Conservation (phyloP, 495 filamentous ascomycete species). For the Corynascus novoguineensis region DNA sequence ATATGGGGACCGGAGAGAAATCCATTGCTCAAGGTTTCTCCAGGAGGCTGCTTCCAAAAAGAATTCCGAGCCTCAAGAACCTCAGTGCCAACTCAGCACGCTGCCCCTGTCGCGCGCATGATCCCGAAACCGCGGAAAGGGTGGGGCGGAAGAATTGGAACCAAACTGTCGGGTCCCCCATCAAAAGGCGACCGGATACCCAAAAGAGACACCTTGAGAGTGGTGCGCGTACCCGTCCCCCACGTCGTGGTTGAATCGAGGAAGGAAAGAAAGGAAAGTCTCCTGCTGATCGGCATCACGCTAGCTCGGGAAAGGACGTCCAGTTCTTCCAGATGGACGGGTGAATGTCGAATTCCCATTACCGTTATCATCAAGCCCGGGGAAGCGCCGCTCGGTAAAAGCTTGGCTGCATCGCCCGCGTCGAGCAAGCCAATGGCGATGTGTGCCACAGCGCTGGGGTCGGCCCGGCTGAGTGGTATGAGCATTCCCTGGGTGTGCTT, state of each 20-base stretch:
- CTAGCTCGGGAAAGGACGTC: too few species aligned
- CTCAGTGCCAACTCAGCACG: neutral
- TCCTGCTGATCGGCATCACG: too few species aligned
- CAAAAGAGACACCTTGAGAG: too few species aligned
- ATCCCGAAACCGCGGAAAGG: neutral
- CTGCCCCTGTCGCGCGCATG: neutral
- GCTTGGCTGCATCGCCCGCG: too few species aligned
- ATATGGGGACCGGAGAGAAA: neutral
- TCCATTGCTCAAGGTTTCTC: too few species aligned
- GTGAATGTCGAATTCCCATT: too few species aligned
- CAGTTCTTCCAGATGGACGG: too few species aligned
- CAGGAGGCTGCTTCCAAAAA: too few species aligned
- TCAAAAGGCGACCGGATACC: neutral
- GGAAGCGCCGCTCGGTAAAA: neutral
- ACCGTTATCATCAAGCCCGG: too few species aligned
- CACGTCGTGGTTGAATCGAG: too few species aligned
- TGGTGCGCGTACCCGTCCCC: too few species aligned
- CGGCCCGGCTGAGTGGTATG: neutral
- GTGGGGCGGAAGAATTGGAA: neutral
- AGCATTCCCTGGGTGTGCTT: neutral
- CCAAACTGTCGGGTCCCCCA: conserved; percentile 4
- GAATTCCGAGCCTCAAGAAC: neutral
- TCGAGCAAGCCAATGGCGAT: neutral
- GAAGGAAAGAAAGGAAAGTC: too few species aligned
- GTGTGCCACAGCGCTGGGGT: neutral